Evolutionary conservation across 768 basidiomycete genomes (phyloP), one percentile per base, ranked within the genome.

Genomic region (Daedalea quercina): DNA sequence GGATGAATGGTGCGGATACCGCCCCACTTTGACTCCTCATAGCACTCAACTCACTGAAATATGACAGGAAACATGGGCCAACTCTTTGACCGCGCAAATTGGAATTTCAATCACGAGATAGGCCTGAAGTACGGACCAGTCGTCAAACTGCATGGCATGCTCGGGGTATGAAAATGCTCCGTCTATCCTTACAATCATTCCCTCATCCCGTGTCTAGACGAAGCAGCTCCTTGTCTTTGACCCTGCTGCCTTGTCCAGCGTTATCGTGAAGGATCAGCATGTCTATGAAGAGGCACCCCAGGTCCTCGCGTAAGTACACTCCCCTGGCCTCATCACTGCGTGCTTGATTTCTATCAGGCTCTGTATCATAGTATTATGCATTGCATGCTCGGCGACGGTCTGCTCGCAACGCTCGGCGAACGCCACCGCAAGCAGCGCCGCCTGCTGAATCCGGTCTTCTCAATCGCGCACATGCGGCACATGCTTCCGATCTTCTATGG

Each of bases 391-490:
- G 67, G 65, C 1, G 44, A 44, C 11, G 60, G 64, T 4, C 51
- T 68, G 3, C 41, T 67, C 1, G 48, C 63, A 2, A 64, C 67
- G 2, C 25, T 57, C 1, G 67, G 62, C 56, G 57, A 61, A 19
- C 48, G 44, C 0, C 63, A 64, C 45, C 50, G 55, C n/a, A 58
- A 55, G 24, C 63, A 64, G 47, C 58, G 60, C 19, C 59, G 57
- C 53, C 49, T 64, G 26, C 49, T 64, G 24, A 61, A 60, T 31
- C 60, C 60, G 4, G 54, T 61, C 22, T 64, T 64, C 41, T 60
- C 58, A 1, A 57, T 49, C 33, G 54, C 53, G 22, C 58, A 64
- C 46, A 52, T 64, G 50, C 60, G 63, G 15, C 41, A 55, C 3
- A 50, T 61, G 53, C 55, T 54, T 9, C 60, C 63, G 2, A 52